phyloP scores from a whole-genome alignment of 1,139 yeast genomes.

The Yamadazyma membranifaciens region DNA sequence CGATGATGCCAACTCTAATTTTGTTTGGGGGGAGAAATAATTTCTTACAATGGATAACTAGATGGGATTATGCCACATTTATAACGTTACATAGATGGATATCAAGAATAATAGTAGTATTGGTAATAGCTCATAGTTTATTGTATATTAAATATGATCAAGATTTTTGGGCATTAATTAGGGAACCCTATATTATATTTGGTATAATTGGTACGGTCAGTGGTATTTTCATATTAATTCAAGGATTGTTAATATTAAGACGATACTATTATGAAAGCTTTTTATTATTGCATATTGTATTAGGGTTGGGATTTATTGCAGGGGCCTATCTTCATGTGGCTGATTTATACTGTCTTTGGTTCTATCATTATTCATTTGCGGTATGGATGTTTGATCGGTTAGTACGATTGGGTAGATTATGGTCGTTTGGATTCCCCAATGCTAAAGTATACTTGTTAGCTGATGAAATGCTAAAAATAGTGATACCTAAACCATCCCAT shows the following conservation, averaged over 20 bases:
- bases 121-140: conserved; percentile 39
- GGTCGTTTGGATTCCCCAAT: conserved; percentile 47
- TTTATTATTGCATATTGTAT: conserved; percentile 53
- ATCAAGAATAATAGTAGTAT: conserved; percentile 44
- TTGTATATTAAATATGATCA: conserved; percentile 25
- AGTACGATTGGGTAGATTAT: conserved; percentile 47
- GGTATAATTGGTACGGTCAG: conserved; percentile 49
- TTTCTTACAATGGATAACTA: conserved; percentile 52
- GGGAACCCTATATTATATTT: conserved; percentile 34
- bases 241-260: conserved; percentile 54
- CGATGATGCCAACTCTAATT: conserved; percentile 50
- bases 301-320: conserved; percentile 54
- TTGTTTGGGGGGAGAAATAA: conserved; percentile 65
- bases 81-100: conserved; percentile 61
- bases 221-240: conserved; percentile 37
- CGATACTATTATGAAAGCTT: conserved; percentile 63
- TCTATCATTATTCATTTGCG: conserved; percentile 52
- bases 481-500: conserved; percentile 35
- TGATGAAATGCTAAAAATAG: conserved; percentile 43
- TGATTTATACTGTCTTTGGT: conserved; percentile 48
- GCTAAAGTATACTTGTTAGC: conserved; percentile 51
- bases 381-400: conserved; percentile 65
- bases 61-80: conserved; percentile 60
- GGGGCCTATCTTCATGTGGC: conserved; percentile 63
- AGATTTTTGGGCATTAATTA: conserved; percentile 5